Base-by-base conservation (phyloP, 2,329 filamentous ascomycete genomes). In the Allantophomopsis lycopodina region DNA sequence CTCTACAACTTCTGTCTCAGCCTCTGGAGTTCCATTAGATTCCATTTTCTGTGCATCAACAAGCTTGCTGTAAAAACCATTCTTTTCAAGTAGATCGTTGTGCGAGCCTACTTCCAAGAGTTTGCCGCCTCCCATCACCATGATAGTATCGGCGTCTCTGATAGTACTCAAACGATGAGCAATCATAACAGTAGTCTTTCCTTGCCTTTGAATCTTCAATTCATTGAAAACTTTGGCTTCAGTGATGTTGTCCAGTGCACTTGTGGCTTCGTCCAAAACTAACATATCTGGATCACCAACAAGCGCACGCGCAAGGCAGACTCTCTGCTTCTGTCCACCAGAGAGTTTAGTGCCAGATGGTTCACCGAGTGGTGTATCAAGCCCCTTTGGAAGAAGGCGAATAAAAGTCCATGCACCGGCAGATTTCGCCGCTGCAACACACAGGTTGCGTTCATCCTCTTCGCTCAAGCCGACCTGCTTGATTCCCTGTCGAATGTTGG, bases 1-100 rank as follows among this genome's bases (percentile, higher is more conserved):
- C 12, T 41, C 44, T 23, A 33, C 13, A 23, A 31, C 6, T 7
- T 28, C 37, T 7, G 42, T 40, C 12, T 42, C 50, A 44, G 64
- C 60, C 32, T 55, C 55, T 7, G 47, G 48, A 12, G 40, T 28
- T 40, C 40, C 42, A n/a, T 69, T 68, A 1, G 76, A 61, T 0
- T 68, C 69, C 16, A 79, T 60, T 34, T 71, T 63, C 46, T 81
- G 76, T 3, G 76, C 76, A 40, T 71, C 62, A 2, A 87, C 82
- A 5, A 88, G 69, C 2, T 69, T 69, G 31, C 69, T 69, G 50
- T 89, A 89, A n/a, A 81, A 65, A 1, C 82, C 75, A 3, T 62
- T 63, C 5, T 75, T 64, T 3, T 64, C 56, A 1, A 93, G 63
- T 10, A 38, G n/a, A 37, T 47, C 14, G 39, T 53, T 49, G 44